A percentile compares a stretch with the other conserved stretches of the same genome.
These are phyloP conservation scores for Fusarium sulawesiense DNA, from an alignment of 2,329 filamentous ascomycete genomes.

Conservation along the genomic window DNA sequence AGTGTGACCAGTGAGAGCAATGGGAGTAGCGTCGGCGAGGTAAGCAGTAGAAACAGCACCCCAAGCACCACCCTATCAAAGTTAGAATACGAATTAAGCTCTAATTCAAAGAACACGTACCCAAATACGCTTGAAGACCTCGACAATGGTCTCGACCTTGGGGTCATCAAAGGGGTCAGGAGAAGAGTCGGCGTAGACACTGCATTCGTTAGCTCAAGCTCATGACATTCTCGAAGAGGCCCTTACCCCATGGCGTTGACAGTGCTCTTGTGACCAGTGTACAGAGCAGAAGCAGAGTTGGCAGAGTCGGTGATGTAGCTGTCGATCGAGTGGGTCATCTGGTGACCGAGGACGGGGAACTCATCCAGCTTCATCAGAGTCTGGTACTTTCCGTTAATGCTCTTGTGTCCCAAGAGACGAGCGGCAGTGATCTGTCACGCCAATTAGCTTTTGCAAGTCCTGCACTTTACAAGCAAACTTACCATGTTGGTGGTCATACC, in stretches of 20 bases:
- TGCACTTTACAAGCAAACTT: slow-evolving; percentile 18
- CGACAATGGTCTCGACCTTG: slow-evolving; percentile 85
- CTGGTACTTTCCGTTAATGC: slow-evolving; percentile 86
- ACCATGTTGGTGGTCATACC: slow-evolving; percentile 80
- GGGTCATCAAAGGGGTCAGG: slow-evolving; percentile 81
- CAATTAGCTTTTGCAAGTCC: slow-evolving; percentile 16
- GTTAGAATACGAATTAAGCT: slow-evolving; percentile 21
- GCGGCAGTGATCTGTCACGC: slow-evolving; percentile 73
- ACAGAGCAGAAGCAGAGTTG: slow-evolving; percentile 84
- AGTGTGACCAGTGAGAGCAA: slow-evolving; percentile 78
- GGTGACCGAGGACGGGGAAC: slow-evolving; percentile 86
- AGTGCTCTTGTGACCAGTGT: slow-evolving; percentile 84
- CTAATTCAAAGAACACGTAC: slow-evolving; percentile 53
- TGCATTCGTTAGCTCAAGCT: slow-evolving; percentile 35
- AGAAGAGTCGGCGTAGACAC: slow-evolving; percentile 82
- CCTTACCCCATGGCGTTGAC: slow-evolving; percentile 79
- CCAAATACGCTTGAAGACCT: slow-evolving; percentile 78
- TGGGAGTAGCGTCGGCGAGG: slow-evolving; percentile 85
- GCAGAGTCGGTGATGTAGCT: slow-evolving; percentile 88
- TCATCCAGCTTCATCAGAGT: slow-evolving; percentile 80
- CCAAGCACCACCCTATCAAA: slow-evolving; percentile 62
- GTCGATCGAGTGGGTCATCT: slow-evolving; percentile 90
- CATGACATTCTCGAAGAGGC: rapidly evolving
- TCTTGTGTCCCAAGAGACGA: slow-evolving; percentile 83
- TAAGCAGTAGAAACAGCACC: slow-evolving; percentile 82